phyloP scores from a whole-genome alignment of 148 eudicot species.

The Chenopodium suecicum region DNA sequence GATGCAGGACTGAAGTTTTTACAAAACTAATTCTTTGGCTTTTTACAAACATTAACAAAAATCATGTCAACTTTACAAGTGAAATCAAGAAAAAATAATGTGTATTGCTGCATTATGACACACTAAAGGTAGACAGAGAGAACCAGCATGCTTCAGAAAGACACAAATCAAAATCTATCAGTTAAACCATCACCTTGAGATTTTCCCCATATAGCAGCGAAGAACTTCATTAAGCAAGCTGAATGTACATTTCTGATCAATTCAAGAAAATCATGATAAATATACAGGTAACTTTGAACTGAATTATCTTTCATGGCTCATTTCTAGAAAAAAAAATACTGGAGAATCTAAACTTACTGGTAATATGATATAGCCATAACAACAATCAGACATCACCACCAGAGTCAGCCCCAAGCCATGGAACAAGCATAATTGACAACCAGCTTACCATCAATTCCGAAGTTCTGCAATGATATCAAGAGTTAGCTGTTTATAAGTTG shows the following conservation, averaged over 20 bases:
- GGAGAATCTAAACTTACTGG: slow-evolving; percentile 12
- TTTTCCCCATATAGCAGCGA: neutral
- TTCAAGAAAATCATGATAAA: neutral
- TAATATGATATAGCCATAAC: neutral
- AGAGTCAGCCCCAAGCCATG: slow-evolving; percentile 84
- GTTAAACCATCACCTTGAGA: neutral
- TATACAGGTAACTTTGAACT: neutral
- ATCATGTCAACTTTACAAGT: slow-evolving; percentile 13
- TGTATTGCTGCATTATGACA: neutral
- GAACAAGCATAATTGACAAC: slow-evolving; percentile 87
- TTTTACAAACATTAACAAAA: neutral
- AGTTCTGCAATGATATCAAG: slow-evolving; percentile 51
- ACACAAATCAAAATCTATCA: neutral
- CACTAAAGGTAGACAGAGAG: too few relatives aligned
- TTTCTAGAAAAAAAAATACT: neutral
- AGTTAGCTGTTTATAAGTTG: slow-evolving; percentile 8
- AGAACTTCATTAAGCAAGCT: neutral
- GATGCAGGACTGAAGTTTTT: neutral
- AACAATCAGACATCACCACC: neutral
- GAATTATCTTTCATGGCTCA: neutral
- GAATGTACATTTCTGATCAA: slow-evolving; percentile 5
- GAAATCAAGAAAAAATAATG: neutral
- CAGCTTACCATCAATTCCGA: slow-evolving; percentile 82
- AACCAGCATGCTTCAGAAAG: neutral
- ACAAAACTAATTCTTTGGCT: neutral